Evolutionary conservation across 148 eudicot genomes (phyloP).

Genomic region (Spergularia marina): DNA sequence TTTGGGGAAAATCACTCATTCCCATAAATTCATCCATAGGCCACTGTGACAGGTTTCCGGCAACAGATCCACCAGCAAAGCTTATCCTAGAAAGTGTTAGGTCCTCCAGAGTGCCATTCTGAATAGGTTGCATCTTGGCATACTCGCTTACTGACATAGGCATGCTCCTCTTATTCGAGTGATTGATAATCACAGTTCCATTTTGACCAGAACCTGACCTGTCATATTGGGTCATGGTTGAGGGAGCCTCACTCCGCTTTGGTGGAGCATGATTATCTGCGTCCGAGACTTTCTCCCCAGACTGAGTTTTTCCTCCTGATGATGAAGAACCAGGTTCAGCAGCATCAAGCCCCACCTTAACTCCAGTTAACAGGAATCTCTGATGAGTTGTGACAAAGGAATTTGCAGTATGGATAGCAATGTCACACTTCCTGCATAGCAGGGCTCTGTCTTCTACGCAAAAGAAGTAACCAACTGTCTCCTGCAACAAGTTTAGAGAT

Average conservation of each 20-base stretch:
- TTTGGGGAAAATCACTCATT: constrained; percentile 52
- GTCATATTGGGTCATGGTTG: constrained; percentile 35
- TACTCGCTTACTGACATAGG: constrained; percentile 40
- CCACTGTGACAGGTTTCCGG: constrained; percentile 65
- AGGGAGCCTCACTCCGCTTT: constrained; percentile 28
- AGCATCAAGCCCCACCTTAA: constrained; percentile 75
- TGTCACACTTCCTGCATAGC: constrained; percentile 83
- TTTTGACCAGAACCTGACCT: constrained; percentile 37
- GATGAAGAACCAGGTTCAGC: constrained; percentile 46
- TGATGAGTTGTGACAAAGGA: constrained; percentile 67
- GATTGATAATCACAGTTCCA: constrained; percentile 34
- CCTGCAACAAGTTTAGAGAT: constrained; percentile 46
- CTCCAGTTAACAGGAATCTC: constrained; percentile 90
- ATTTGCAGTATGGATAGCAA: constrained; percentile 78
- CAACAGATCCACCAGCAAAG: constrained; percentile 52
- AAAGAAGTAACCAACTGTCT: constrained; percentile 82
- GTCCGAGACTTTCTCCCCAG: constrained; percentile 45
- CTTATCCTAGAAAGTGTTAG: constrained; percentile 43
- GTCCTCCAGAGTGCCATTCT: constrained; percentile 40
- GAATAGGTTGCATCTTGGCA: constrained; percentile 40
- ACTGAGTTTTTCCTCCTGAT: constrained; percentile 47
- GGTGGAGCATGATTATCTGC: constrained; percentile 35
- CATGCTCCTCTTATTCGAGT: constrained; percentile 34
- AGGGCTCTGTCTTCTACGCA: constrained; percentile 94
- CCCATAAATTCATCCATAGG: constrained; percentile 68